Percentiles rank a stretch among this genome's conserved stretches.
Evolutionary conservation across 2,329 filamentous ascomycete species (phyloP).

Genomic region (Colletotrichum cordylinicola): DNA sequence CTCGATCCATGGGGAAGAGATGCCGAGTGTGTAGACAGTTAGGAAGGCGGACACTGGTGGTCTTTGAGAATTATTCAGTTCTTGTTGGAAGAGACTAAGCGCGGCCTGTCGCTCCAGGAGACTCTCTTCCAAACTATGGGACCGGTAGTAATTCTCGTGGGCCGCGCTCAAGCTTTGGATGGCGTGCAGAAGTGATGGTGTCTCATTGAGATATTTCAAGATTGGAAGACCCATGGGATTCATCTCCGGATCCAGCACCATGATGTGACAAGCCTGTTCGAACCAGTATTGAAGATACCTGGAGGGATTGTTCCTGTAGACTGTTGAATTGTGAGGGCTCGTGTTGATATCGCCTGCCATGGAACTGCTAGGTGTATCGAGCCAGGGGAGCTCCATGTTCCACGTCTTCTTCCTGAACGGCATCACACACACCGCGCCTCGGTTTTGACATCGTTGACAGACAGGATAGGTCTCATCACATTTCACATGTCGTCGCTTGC

Average conservation of each 20-base stretch:
- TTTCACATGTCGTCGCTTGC: not conserved
- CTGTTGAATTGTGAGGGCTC: not conserved
- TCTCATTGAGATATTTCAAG: not conserved
- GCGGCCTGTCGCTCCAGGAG: not conserved
- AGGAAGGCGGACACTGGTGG: not conserved
- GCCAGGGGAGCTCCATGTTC: not conserved
- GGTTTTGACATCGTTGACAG: not conserved
- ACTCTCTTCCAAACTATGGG: not conserved
- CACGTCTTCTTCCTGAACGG: not conserved
- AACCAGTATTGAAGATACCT: not conserved
- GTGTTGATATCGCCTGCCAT: not conserved
- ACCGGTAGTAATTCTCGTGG: not conserved
- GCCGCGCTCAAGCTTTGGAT: not conserved
- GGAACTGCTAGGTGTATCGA: not conserved
- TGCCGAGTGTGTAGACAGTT: not conserved
- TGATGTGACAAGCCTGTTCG: not conserved
- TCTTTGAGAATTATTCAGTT: not conserved
- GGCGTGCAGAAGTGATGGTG: not conserved
- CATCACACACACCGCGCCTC: not conserved
- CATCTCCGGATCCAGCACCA: not conserved
- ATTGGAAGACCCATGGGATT: not conserved
- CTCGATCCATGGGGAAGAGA: not conserved
- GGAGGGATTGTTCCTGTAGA: not conserved
- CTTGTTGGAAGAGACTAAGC: not conserved
- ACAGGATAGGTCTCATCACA: not conserved